Base-by-base conservation (phyloP, 345 rosid genomes). In the Eutrema yunnanense region DNA sequence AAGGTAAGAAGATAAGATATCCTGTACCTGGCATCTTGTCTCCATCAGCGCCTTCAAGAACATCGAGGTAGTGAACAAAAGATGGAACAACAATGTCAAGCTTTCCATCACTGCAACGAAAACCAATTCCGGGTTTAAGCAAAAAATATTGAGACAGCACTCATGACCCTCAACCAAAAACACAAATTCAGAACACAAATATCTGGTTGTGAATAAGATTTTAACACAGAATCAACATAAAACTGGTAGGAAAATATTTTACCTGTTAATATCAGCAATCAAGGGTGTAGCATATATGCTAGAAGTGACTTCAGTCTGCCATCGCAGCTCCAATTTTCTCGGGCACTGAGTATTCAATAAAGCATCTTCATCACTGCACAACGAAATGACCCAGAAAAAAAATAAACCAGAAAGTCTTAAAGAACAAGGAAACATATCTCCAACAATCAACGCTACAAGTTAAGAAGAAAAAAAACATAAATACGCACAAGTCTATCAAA, bases 271-370 rank as follows among this genome's bases (percentile, higher is more conserved):
- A 77, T 96, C 99, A 46, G 97, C 98, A 59, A 96, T 89, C 81
- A 92, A 81, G 2, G 99, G 99, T 47, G 92, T 80, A 43, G 98
- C 98, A 44, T 90, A 96, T 53, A 96, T 78, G 81, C 99, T 92
- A 68, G 98, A 92, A 81, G 98, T 90, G 73, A 92, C 98, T 83
- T 96, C 99, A 27, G 99, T 84, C 74, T 92, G 98, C 99, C 99
- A 96, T 81, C 99, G 86, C 22, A 96, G 88, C 87, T 90, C 98
- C 77, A 96, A 80, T 65, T 89, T 86, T 62, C 77, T 83, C 54
- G 98, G 98, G 84, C 99, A 96, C 83, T 81, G 87, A 22, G 97
- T 85, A 75, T 96, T 96, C 96, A 90, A 73, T 77, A 92, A 76
- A 69, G 92, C 86, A 81, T 84, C 89, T 81, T 96, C 98, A 54